Base-by-base conservation (phyloP, 2,329 filamentous ascomycete genomes). In the Xylaria polymorpha region DNA sequence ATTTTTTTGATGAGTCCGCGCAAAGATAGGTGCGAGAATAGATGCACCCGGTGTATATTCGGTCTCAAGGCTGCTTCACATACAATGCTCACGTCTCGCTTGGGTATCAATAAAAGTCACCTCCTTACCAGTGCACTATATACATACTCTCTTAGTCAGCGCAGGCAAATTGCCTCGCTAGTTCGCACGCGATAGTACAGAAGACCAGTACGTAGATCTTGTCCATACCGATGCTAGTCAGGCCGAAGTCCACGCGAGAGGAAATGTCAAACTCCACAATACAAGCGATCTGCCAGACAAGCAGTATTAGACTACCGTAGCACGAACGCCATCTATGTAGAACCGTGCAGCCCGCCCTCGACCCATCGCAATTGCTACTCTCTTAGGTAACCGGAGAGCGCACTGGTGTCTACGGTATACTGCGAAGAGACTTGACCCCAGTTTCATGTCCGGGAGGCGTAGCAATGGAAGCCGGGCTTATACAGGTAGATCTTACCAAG, bases 391-490 rank as follows among this genome's bases (percentile, higher is more conserved):
- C 58, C 39, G 25, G 44, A 66, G 43, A 43, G 25, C 7, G 29
- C 18, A 58, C 32, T 15, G 35, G 18, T 4, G 37, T 18, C 32
- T 41, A 39, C 18, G 9, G 12, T 25, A 25, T 44, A 15, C 60
- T 37, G 18, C 39, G 46, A 22, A 63, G 29, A 44, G 35, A 48
- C 43, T 44, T 41, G 44, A 43, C 20, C 25, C 22, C 8, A 50
- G 32, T 39, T 59, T 68, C 41, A 10, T 46, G 39, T 50, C 58
- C 58, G 65, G 62, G 53, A 61, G 59, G 25, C 29, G 25, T 53
- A 46, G 43, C 48, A 69, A 50, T 58, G 43, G 50, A 67, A 69
- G 66, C 62, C 69, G 67, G 55, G 43, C 57, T 51, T 25, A 58
- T 50, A 55, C 14, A 20, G n/a, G 8, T 9, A 29, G 20, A 25